phyloP scores from a whole-genome alignment of 2,329 filamentous ascomycete species.

The Trichoderma harzianum region DNA sequence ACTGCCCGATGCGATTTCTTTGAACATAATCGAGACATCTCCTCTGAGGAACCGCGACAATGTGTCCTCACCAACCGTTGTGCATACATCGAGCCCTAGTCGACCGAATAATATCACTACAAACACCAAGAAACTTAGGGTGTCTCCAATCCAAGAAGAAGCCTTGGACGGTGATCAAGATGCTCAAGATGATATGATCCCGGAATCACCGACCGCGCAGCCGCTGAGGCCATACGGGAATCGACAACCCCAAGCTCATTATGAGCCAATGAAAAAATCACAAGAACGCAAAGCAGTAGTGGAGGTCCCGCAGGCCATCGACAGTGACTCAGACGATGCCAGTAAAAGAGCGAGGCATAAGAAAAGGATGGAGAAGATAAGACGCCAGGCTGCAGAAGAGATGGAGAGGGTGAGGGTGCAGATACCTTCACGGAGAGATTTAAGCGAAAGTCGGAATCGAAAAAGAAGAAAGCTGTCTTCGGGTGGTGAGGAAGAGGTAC shows the following conservation, averaged over 20 bases:
- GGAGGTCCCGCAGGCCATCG: conserved; percentile 26
- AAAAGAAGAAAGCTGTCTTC: conserved; percentile 28
- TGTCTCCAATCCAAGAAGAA: conserved; percentile 23
- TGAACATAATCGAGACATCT: conserved; percentile 44
- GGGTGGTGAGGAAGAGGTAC: background rate
- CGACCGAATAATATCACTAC: conserved; percentile 31
- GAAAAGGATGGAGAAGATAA: conserved; percentile 37
- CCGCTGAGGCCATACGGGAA: conserved; percentile 24
- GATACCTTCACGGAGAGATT: conserved; percentile 23
- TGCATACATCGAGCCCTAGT: conserved; percentile 41
- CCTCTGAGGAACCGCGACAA: conserved; percentile 49
- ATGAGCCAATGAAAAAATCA: conserved; percentile 46
- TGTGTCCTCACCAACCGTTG: conserved; percentile 43
- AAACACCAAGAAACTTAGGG: conserved; percentile 26
- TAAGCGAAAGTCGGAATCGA: conserved; percentile 24
- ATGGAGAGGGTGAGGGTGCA: conserved; percentile 41
- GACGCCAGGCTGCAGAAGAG: conserved; percentile 39
- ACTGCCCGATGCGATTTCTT: conserved; percentile 45
- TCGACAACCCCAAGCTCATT: conserved; percentile 38
- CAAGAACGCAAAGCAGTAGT: conserved; percentile 39
- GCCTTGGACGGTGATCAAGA: conserved; percentile 28
- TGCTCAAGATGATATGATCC: conserved; percentile 32
- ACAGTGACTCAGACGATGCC: conserved; percentile 37
- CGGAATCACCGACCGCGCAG: conserved; percentile 35
- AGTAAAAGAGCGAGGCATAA: conserved; percentile 34